phyloP scores from a whole-genome alignment of 805 yeast species.

The Myxozyma mucilagina region DNA sequence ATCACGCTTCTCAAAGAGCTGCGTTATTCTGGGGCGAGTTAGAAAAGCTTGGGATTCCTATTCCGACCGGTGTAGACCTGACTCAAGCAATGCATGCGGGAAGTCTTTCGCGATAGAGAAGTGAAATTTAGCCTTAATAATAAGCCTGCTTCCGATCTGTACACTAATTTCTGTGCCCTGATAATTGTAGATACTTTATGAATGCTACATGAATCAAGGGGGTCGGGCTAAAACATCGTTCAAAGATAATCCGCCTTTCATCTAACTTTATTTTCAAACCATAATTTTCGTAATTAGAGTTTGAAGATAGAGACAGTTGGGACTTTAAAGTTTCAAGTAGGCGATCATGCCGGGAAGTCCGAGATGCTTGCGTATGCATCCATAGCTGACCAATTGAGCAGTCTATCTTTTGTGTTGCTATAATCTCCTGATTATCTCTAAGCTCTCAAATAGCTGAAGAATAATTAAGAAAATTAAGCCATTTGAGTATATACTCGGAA shows the following conservation, averaged over 20 bases:
- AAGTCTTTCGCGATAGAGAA: neutral
- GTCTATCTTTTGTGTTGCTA: neutral
- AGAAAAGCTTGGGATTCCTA: constrained; percentile 54
- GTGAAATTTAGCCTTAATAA: neutral
- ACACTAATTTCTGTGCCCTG: neutral
- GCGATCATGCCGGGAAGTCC: neutral
- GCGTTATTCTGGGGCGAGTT: constrained; percentile 74
- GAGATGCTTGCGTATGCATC: constrained; percentile 5
- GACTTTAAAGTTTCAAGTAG: constrained; percentile 3
- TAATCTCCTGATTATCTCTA: neutral
- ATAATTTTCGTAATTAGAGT: neutral
- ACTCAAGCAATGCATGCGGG: constrained; percentile 4
- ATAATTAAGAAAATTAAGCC: too few relatives aligned
- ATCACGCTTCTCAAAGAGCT: constrained; percentile 73
- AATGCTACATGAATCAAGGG: neutral
- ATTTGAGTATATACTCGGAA: too few relatives aligned
- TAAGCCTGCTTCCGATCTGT: too few relatives aligned
- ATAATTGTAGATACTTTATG: neutral
- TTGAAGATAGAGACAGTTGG: constrained; percentile 1
- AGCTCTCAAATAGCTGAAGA: neutral
- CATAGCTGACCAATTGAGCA: neutral
- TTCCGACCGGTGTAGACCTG: constrained; percentile 19
- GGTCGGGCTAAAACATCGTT: too few relatives aligned
- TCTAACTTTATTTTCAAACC: neutral
- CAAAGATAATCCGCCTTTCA: neutral